Base-by-base conservation (phyloP, 2,329 filamentous ascomycete species). In the Xylaria sp. region DNA sequence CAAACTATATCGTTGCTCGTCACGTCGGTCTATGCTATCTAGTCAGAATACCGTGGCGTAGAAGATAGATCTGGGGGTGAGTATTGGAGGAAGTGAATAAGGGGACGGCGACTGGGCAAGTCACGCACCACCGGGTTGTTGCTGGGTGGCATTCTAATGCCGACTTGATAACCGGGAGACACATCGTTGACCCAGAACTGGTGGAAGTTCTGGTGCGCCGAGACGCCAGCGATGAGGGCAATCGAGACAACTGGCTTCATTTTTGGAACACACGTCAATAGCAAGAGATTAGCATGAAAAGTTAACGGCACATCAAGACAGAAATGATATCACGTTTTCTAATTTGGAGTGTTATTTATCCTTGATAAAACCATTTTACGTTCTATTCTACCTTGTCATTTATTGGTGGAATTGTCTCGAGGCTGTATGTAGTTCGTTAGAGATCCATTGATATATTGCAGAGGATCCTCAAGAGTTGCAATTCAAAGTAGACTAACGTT, bases 111-210 rank as follows among this genome's bases (percentile, higher is more conserved):
- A 9, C 4, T 23, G 4, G 6, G 11, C 11, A 38, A 64, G 38
- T 23, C 28, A 57, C 72, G 57, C 70, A 76, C 75, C 13, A 76
- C 75, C 7, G 75, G 75, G 56, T 51, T 76, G 61, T 77, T 77
- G 63, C 73, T 75, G 1, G 75, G 75, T 4, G 75, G 66, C 59
- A 75, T 76, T 3, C 74, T 74, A 20, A 77, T 77, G 17, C 74
- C 79, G 44, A 75, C 74, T 61, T 80, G 66, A 56, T 78, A 78
- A 15, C 78, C 79, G 6, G 79, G 78, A 48, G 76, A 74, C 36
- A 77, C 77, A 63, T 74, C 79, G 64, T 81, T 81, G 31, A 81
- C 78, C 80, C 79, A 81, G 68, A 82, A 80, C 72, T 82, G 79
- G 66, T 82, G 79, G 48, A 81, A 77, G 72, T 81, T 82, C 69